Evolutionary conservation across 768 basidiomycete species (phyloP).

Genomic region (Calocera viscosa): DNA sequence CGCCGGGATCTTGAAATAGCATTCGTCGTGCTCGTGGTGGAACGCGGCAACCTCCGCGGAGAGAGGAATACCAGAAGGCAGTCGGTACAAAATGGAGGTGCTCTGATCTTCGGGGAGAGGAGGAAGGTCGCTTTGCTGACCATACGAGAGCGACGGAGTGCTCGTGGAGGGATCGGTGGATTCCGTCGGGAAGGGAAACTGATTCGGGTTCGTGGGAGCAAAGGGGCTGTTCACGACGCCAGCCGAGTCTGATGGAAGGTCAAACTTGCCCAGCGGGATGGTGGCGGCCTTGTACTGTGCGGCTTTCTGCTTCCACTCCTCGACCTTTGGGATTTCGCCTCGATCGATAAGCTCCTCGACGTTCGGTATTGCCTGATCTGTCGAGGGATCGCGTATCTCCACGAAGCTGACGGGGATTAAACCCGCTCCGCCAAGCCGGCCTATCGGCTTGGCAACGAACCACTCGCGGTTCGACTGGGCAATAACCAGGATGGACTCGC

Average conservation of each 20-base stretch:
- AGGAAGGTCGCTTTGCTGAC: not conserved
- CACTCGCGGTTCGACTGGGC: constrained; percentile 99
- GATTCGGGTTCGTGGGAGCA: constrained; percentile 13
- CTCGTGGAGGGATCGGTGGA: constrained; percentile 13
- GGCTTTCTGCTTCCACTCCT: constrained; percentile 97
- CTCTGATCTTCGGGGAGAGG: not conserved
- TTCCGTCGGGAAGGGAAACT: constrained; percentile 11
- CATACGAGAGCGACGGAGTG: not conserved
- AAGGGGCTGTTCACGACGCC: constrained; percentile 37
- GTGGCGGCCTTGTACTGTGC: constrained; percentile 91
- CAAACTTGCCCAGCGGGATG: constrained; percentile 87
- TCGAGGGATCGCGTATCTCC: constrained; percentile 84
- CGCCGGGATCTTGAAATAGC: constrained; percentile 93
- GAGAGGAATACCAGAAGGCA: constrained; percentile 74
- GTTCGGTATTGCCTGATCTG: constrained; percentile 63
- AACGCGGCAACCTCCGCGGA: constrained; percentile 89
- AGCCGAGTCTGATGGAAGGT: constrained; percentile 38
- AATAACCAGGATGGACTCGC: constrained; percentile 90
- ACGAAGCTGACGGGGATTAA: constrained; percentile 96
- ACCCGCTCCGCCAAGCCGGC: constrained; percentile 84
- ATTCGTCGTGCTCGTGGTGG: constrained; percentile 90
- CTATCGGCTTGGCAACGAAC: constrained; percentile 99
- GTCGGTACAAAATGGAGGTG: constrained; percentile 13
- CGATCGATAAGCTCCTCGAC: constrained; percentile 67
- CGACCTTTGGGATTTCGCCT: constrained; percentile 87